A percentile compares a stretch with the other conserved stretches of the same genome.
These are phyloP conservation scores for Alnus glutinosa DNA, from an alignment of 306 rosid species.

Conservation along the genomic window DNA sequence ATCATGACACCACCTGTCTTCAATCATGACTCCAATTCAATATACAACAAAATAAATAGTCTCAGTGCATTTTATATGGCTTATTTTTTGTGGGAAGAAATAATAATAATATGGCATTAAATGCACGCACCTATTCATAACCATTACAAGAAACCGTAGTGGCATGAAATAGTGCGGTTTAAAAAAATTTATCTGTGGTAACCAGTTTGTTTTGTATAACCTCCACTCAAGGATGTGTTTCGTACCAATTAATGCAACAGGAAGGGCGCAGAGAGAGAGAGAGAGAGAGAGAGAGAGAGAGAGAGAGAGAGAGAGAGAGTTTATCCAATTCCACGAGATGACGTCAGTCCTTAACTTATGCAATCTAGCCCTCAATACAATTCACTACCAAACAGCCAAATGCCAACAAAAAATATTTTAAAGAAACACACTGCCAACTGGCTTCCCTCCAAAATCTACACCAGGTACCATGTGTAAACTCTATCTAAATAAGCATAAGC, in stretches of 20 bases:
- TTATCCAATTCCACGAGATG: neutral
- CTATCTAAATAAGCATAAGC: conserved; percentile 3
- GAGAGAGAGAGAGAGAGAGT: neutral
- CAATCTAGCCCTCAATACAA: neutral
- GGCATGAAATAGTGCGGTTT: neutral
- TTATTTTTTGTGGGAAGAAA: neutral
- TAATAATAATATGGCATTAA: neutral
- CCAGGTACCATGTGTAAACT: neutral
- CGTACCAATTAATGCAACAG: neutral
- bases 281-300: too few relatives aligned
- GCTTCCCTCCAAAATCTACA: neutral
- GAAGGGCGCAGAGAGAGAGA: neutral
- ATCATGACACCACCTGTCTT: neutral
- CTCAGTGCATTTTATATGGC: neutral
- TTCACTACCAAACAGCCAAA: neutral
- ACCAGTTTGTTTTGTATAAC: conserved; percentile 1
- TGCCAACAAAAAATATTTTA: neutral
- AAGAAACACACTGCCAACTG: neutral
- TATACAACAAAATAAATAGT: neutral
- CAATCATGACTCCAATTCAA: neutral
- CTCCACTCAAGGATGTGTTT: neutral
- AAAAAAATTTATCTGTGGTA: neutral
- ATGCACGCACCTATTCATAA: neutral
- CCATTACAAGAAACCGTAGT: neutral
- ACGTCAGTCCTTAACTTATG: neutral